Evolutionary conservation across 345 rosid species (phyloP).

Genomic region (Raphanus sativus): DNA sequence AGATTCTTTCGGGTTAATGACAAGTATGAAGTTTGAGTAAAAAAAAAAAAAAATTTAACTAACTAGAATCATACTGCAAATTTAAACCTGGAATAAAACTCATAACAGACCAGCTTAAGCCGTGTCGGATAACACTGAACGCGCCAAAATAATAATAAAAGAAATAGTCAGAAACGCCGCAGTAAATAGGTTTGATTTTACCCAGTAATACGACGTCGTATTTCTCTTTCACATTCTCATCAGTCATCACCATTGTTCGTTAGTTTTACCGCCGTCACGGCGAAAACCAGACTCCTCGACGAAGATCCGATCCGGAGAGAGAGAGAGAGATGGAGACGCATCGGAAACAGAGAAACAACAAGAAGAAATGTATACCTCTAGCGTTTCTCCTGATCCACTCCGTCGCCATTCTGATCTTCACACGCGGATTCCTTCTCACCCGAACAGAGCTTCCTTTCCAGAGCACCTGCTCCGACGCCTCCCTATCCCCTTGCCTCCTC

Average conservation of each 20-base stretch:
- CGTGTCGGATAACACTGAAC: too few species aligned
- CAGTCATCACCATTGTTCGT: neutral
- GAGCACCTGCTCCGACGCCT: slow-evolving; percentile 66
- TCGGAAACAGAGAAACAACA: slow-evolving; percentile 24
- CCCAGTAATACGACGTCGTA: neutral
- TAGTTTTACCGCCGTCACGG: slow-evolving; percentile 23
- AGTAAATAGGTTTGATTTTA: neutral
- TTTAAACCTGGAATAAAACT: too few species aligned
- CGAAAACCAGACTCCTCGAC: neutral
- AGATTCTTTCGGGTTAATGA: too few species aligned
- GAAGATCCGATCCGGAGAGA: slow-evolving; percentile 11
- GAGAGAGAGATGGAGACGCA: slow-evolving; percentile 36
- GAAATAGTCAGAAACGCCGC: neutral
- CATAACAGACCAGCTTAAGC: too few species aligned
- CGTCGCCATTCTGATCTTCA: slow-evolving; percentile 62
- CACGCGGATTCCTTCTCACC: slow-evolving; percentile 83
- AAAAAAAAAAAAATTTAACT: too few species aligned
- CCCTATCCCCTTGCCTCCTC: slow-evolving; percentile 60
- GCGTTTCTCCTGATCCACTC: slow-evolving; percentile 51
- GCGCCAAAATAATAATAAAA: neutral
- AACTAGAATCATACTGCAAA: too few species aligned
- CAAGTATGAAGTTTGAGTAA: too few species aligned
- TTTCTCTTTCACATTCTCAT: neutral
- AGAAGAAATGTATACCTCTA: slow-evolving; percentile 22
- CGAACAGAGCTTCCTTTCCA: slow-evolving; percentile 85